phyloP scores from a whole-genome alignment of 2,329 filamentous ascomycete species.

The Xylariaceae sp. region DNA sequence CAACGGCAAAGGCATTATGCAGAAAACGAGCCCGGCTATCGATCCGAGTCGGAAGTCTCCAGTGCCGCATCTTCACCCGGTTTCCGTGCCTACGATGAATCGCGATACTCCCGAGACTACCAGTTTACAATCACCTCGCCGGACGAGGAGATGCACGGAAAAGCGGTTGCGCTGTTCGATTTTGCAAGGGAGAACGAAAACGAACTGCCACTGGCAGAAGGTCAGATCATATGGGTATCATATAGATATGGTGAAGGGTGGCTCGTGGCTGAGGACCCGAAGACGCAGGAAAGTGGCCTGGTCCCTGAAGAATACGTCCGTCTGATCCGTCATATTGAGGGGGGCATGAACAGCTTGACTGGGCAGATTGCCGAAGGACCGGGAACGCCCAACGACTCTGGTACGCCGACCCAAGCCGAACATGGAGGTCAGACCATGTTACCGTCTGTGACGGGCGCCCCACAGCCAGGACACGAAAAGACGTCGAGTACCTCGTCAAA shows the following conservation, averaged over 20 bases:
- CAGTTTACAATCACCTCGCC: constrained; percentile 93
- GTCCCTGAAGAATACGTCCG: constrained; percentile 97
- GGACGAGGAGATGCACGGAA: constrained; percentile 96
- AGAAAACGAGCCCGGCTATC: constrained; percentile 46
- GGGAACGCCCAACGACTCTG: constrained; percentile 50
- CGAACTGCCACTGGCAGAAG: constrained; percentile 85
- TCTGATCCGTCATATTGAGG: constrained; percentile 86
- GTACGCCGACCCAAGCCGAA: constrained; percentile 59
- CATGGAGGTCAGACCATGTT: constrained; percentile 33
- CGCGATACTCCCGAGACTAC: constrained; percentile 84
- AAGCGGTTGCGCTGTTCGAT: constrained; percentile 91
- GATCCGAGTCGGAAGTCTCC: constrained; percentile 53
- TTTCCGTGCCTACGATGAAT: constrained; percentile 61
- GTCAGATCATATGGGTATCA: constrained; percentile 93
- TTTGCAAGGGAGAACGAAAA: constrained; percentile 96
- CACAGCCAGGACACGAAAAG: constrained; percentile 38
- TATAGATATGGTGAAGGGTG: constrained; percentile 96
- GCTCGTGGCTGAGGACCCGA: constrained; percentile 94
- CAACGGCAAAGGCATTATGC: constrained; percentile 42
- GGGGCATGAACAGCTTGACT: constrained; percentile 72
- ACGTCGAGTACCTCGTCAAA: constrained; percentile 42
- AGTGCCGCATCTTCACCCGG: constrained; percentile 56
- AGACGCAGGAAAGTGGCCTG: constrained; percentile 87
- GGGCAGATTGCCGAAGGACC: constrained; percentile 53
- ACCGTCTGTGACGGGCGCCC: constrained; percentile 7